Percentiles rank a stretch among this genome's conserved stretches.
phyloP scores from a whole-genome alignment of 192 early-diverging fungal genomes.

The Chytriomyces sp. region DNA sequence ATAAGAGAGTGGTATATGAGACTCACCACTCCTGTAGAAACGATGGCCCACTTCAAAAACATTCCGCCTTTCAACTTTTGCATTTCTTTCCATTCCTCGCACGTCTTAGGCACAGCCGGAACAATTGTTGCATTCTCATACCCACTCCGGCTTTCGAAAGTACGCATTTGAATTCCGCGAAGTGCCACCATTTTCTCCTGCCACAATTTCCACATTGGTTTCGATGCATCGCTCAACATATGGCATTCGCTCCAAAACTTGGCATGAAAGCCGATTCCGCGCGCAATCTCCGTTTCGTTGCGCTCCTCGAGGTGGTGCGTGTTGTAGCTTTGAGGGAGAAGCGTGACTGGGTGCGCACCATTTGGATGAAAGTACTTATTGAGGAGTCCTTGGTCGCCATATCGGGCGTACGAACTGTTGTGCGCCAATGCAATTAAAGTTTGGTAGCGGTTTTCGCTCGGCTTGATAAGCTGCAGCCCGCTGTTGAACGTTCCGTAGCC shows the following conservation, averaged over 20 bases:
- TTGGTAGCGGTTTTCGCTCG: background rate
- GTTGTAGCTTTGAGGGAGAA: slow-evolving; percentile 7
- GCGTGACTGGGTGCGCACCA: background rate
- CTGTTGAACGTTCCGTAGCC: slow-evolving; percentile 22
- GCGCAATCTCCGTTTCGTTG: background rate
- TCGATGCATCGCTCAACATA: background rate
- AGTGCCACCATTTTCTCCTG: background rate
- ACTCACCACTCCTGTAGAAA: background rate
- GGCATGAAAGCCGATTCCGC: background rate
- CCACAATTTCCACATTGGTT: background rate
- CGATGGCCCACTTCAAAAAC: slow-evolving; percentile 3
- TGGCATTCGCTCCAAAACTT: slow-evolving; percentile 22
- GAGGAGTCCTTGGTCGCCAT: slow-evolving; percentile 17
- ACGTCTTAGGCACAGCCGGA: background rate
- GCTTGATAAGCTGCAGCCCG: slow-evolving; percentile 11
- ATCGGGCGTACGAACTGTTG: background rate
- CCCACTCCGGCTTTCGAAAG: background rate
- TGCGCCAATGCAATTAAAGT: background rate
- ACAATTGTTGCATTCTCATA: background rate
- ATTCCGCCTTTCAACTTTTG: background rate
- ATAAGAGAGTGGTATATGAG: too few relatives aligned
- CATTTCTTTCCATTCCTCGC: background rate
- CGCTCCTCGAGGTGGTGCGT: slow-evolving; percentile 12
- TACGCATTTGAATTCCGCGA: background rate
- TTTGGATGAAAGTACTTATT: slow-evolving; percentile 1